Base-by-base conservation (phyloP, 768 basidiomycete species). In the Rubroboletus pulcherrimus region DNA sequence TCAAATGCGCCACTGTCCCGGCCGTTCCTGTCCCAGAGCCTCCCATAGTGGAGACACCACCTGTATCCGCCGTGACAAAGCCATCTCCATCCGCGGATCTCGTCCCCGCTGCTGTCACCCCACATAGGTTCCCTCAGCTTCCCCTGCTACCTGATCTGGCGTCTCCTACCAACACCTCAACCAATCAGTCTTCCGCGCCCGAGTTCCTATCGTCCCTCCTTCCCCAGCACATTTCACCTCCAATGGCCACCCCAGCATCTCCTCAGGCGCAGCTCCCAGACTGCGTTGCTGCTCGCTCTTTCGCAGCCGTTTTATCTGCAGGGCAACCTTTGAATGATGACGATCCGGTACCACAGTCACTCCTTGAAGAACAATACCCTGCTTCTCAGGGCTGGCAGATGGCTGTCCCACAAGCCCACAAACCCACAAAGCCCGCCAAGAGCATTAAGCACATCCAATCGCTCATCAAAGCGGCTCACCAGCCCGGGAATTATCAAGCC, bases 401-500 rank as follows among this genome's bases (percentile, higher is more conserved):
- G 29, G 43, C 58, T 11, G 6, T 42, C 43, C n/a, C 63, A 8
- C 54, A 63, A 8, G 4, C 53, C 38, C 33, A 57, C 24, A 68
- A 63, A 39, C 30, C 53, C 9, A 42, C 48, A 3, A 71, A 70
- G 49, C 61, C 63, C 5, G 70, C 74, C 19, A 75, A 71, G 66
- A 74, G 58, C 60, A 63, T 79, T 34, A 73, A 69, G 10, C 75
- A 78, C 37, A 62, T 79, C 11, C 74, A 77, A 48, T 69, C 73
- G 4, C 74, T 78, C 52, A 77, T 78, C 60, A 69, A 66, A 40
- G 71, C 71, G 11, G 78, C 77, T 17, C 75, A 77, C 53, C 73
- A 76, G 59, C 75, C 75, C 1, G 73, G 75, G 0, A 78, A 77
- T 48, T 70, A 75, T 7, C 73, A 69, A 40, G 72, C 72, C 33